phyloP scores from a whole-genome alignment of 2,329 filamentous ascomycete genomes.

The Aspergillus unguis region DNA sequence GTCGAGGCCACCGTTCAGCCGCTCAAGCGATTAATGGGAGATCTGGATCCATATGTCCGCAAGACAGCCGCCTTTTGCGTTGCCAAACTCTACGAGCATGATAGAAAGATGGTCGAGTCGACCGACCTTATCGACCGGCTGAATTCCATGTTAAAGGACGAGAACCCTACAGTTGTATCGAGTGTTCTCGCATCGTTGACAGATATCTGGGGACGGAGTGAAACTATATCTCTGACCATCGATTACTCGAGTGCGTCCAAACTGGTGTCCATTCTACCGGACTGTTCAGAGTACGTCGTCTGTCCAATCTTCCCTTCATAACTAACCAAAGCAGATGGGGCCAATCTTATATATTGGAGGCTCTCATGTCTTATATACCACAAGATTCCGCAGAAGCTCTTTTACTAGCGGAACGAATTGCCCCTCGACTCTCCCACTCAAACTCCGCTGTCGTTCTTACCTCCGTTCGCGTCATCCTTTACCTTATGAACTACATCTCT shows the following conservation, averaged over 20 bases:
- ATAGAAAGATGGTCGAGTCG: constrained; percentile 80
- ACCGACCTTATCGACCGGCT: constrained; percentile 90
- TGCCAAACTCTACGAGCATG: constrained; percentile 96
- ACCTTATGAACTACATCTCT: constrained; percentile 97
- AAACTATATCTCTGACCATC: constrained; percentile 96
- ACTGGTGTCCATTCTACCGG: constrained; percentile 91
- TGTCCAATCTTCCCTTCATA: background rate
- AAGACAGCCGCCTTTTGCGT: constrained; percentile 97
- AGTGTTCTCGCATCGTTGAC: constrained; percentile 87
- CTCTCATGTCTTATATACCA: constrained; percentile 95
- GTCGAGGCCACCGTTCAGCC: constrained; percentile 85
- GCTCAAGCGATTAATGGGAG: constrained; percentile 76
- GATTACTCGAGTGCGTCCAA: constrained; percentile 97
- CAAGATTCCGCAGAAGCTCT: constrained; percentile 85
- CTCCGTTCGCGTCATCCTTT: constrained; percentile 92
- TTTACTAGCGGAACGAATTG: constrained; percentile 86
- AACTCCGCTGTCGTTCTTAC: constrained; percentile 96
- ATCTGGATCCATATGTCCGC: constrained; percentile 90
- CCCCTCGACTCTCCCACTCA: constrained; percentile 92
- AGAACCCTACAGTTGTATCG: constrained; percentile 95
- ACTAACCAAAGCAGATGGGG: constrained; percentile 68
- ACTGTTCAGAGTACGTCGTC: constrained; percentile 83
- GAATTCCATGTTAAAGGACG: constrained; percentile 85
- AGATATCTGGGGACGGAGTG: constrained; percentile 98
- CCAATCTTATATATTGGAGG: constrained; percentile 96